A percentile compares a stretch with the other conserved stretches of the same genome.
Evolutionary conservation across 2,329 filamentous ascomycete genomes (phyloP).

Genomic region (Penicillium crustosum): DNA sequence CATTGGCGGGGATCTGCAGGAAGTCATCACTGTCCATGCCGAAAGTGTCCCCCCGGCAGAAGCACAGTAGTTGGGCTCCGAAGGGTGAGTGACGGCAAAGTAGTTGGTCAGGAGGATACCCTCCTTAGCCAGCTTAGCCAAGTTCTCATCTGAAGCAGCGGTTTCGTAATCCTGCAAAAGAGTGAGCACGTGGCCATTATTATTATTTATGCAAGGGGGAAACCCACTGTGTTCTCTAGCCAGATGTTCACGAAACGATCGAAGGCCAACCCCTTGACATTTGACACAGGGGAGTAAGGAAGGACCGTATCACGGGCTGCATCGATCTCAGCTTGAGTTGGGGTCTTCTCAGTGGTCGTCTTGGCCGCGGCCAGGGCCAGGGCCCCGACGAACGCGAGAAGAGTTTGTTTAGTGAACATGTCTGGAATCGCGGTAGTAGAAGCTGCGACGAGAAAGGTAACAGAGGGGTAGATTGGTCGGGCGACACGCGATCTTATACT

Average conservation of each 20-base stretch:
- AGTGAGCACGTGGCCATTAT: slow-evolving; percentile 38
- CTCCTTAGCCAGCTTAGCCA: slow-evolving; percentile 35
- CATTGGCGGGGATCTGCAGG: slow-evolving; percentile 57
- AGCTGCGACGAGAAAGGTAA: slow-evolving; percentile 7
- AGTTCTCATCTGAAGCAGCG: slow-evolving; percentile 57
- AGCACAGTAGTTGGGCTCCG: slow-evolving; percentile 73
- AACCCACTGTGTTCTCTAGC: slow-evolving; percentile 69
- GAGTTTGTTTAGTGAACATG: slow-evolving; percentile 56
- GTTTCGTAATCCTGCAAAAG: slow-evolving; percentile 58
- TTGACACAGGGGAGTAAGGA: slow-evolving; percentile 61
- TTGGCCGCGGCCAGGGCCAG: slow-evolving; percentile 30
- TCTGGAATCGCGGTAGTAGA: background rate
- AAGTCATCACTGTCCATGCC: slow-evolving; percentile 69
- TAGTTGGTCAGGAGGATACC: slow-evolving; percentile 64
- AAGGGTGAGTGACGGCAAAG: slow-evolving; percentile 68
- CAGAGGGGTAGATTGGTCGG: slow-evolving; percentile 7
- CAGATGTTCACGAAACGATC: slow-evolving; percentile 71
- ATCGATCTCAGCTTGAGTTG: slow-evolving; percentile 31
- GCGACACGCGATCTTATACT: slow-evolving; percentile 23
- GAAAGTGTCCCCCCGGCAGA: slow-evolving; percentile 69
- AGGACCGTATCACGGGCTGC: slow-evolving; percentile 56
- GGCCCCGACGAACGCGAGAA: slow-evolving; percentile 30
- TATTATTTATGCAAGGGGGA: slow-evolving; percentile 24
- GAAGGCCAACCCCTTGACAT: slow-evolving; percentile 70
- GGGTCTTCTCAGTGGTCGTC: slow-evolving; percentile 27